Percentiles rank a stretch among this genome's conserved stretches.
These are phyloP conservation scores for Lablab purpureus DNA, from an alignment of 306 rosid genomes.

Conservation along the genomic window DNA sequence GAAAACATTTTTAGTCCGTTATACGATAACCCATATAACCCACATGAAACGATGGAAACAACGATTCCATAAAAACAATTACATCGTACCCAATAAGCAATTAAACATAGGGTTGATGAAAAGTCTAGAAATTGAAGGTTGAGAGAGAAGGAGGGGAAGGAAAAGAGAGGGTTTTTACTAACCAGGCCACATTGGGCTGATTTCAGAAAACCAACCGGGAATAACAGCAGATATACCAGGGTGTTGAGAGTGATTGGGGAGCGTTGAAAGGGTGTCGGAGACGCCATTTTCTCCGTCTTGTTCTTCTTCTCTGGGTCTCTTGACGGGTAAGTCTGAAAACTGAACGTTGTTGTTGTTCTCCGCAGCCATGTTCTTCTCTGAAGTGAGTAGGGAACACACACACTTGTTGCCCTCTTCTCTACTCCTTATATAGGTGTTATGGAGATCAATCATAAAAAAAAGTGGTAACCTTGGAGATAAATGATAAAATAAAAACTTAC, in stretches of 20 bases:
- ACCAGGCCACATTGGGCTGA: constrained; percentile 99
- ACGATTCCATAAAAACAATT: not conserved
- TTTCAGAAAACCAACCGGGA: constrained; percentile 99
- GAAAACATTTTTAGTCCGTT: not conserved
- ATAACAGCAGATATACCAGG: constrained; percentile 67
- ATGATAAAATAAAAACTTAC: too few relatives aligned
- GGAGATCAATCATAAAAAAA: too few relatives aligned
- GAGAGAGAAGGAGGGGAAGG: constrained; percentile 10
- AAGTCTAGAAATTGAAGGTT: not conserved
- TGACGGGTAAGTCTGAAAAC: constrained; percentile 59
- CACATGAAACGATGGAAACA: not conserved
- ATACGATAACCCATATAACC: not conserved
- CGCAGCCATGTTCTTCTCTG: constrained; percentile 57
- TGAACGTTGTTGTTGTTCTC: constrained; percentile 43
- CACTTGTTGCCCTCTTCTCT: constrained; percentile 4
- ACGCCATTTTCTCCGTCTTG: constrained; percentile 56
- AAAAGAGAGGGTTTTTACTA: constrained; percentile 40
- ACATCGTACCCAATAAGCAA: not conserved
- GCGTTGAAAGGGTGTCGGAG: constrained; percentile 41
- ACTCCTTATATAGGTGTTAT: constrained; percentile 1
- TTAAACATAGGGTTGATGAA: not conserved
- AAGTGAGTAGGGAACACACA: constrained; percentile 4
- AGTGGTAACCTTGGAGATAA: too few relatives aligned
- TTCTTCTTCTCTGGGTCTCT: constrained; percentile 68
- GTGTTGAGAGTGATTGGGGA: constrained; percentile 52